Evolutionary conservation across 306 rosid species (phyloP).

Genomic region (Pyrus communis): DNA sequence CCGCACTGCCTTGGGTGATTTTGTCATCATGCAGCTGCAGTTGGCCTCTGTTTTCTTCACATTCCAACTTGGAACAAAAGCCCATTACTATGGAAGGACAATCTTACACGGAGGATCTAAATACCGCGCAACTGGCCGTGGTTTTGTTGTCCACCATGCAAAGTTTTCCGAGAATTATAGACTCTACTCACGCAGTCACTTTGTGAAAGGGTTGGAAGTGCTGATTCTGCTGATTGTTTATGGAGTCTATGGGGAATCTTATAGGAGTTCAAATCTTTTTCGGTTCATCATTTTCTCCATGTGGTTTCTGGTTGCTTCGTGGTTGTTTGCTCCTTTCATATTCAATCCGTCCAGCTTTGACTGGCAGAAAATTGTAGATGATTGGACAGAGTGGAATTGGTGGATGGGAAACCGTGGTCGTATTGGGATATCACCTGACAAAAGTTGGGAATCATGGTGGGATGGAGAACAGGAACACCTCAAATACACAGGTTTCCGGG

Average conservation of each 20-base stretch:
- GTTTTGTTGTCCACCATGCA: constrained; percentile 91
- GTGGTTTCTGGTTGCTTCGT: constrained; percentile 89
- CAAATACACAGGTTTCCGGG: constrained; percentile 61
- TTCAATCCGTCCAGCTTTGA: constrained; percentile 94
- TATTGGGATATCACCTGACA: constrained; percentile 67
- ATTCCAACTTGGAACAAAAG: constrained; percentile 94
- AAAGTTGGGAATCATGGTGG: constrained; percentile 99
- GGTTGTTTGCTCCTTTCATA: constrained; percentile 96
- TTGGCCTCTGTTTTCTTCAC: constrained; percentile 96
- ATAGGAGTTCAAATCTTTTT: constrained; percentile 58
- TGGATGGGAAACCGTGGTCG: constrained; percentile 99
- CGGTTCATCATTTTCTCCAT: constrained; percentile 74
- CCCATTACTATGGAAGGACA: constrained; percentile 88
- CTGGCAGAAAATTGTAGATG: constrained; percentile 98
- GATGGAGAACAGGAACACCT: constrained; percentile 87
- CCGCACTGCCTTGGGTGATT: constrained; percentile 86
- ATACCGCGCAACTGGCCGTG: constrained; percentile 86
- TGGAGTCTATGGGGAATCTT: constrained; percentile 59
- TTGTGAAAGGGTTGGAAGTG: constrained; percentile 90
- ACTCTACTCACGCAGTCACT: constrained; percentile 88
- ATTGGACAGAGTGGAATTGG: constrained; percentile 95
- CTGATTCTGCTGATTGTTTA: constrained; percentile 56
- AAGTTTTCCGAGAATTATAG: constrained; percentile 89
- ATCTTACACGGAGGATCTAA: constrained; percentile 96
- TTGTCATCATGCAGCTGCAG: constrained; percentile 92